A percentile compares a stretch with the other conserved stretches of the same genome.
Evolutionary conservation across 2,329 filamentous ascomycete genomes (phyloP).

Genomic region (Aspergillus ibericus): DNA sequence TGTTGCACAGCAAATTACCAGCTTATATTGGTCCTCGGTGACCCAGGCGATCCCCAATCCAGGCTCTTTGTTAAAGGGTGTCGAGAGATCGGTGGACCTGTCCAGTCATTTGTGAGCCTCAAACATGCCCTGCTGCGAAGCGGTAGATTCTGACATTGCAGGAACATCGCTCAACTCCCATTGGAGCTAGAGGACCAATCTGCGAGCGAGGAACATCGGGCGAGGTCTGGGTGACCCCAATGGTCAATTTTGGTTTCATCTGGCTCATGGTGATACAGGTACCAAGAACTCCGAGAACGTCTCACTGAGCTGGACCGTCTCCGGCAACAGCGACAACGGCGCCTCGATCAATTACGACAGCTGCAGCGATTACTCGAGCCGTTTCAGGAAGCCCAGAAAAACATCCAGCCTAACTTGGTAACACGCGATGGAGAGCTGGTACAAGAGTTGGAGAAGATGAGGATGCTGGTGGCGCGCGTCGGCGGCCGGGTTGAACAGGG

Average conservation of each 20-base stretch:
- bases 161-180: slow-evolving; percentile 42
- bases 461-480: slow-evolving; percentile 48
- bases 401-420: slow-evolving; percentile 57
- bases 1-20: slow-evolving; percentile 57
- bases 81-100: slow-evolving; percentile 43
- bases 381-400: slow-evolving; percentile 50
- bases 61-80: slow-evolving; percentile 25
- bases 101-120: slow-evolving; percentile 38
- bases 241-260: slow-evolving; percentile 20
- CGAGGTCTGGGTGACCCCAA: slow-evolving; percentile 31
- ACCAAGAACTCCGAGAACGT: slow-evolving; percentile 42
- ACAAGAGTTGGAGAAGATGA: slow-evolving; percentile 52
- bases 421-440: slow-evolving; percentile 53
- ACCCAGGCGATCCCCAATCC: slow-evolving; percentile 34
- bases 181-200: slow-evolving; percentile 34
- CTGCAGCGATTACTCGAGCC: slow-evolving; percentile 50
- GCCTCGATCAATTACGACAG: slow-evolving; percentile 49
- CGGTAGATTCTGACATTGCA: slow-evolving; percentile 15
- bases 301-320: slow-evolving; percentile 49
- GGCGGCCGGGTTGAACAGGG: slow-evolving; percentile 38
- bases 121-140: background rate
- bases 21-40: slow-evolving; percentile 55
- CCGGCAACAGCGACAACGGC: slow-evolving; percentile 48
- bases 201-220: slow-evolving; percentile 32
- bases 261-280: slow-evolving; percentile 36